These are phyloP conservation scores for Eucalyptus virginea DNA, from an alignment of 345 rosid genomes.

Conservation along the genomic window DNA sequence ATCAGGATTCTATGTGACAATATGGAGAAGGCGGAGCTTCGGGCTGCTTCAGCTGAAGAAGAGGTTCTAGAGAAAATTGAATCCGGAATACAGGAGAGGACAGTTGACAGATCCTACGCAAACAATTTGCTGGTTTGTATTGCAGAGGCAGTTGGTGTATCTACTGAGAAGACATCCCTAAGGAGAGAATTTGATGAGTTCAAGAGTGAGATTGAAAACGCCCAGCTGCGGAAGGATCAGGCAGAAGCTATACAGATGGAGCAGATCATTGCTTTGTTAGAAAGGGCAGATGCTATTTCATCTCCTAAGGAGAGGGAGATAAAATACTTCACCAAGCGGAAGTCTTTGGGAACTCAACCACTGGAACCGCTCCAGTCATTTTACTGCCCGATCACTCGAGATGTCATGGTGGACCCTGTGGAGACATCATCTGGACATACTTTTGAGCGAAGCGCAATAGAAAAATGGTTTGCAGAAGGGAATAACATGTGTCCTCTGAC, in stretches of 20 bases:
- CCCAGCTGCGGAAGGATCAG: conserved; percentile 40
- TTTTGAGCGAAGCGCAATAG: conserved; percentile 57
- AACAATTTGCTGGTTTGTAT: conserved; percentile 39
- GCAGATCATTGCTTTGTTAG: conserved; percentile 62
- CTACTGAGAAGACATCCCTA: conserved; percentile 32
- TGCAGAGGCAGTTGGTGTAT: conserved; percentile 50
- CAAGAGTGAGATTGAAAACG: conserved; percentile 53
- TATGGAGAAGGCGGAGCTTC: conserved; percentile 50
- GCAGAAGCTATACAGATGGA: conserved; percentile 76
- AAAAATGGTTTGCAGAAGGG: conserved; percentile 58
- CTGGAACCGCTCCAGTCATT: conserved; percentile 62
- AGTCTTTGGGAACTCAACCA: conserved; percentile 46
- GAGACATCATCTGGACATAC: conserved; percentile 75
- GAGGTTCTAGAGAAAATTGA: conserved; percentile 53
- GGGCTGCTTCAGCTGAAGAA: conserved; percentile 47
- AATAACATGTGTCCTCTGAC: conserved; percentile 54
- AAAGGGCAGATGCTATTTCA: conserved; percentile 54
- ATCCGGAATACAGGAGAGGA: conserved; percentile 58
- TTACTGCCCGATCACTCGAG: conserved; percentile 57
- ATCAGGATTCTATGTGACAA: conserved; percentile 15
- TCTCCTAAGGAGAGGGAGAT: conserved; percentile 46
- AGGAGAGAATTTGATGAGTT: conserved; percentile 52
- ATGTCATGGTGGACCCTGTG: conserved; percentile 68
- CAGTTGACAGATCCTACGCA: conserved; percentile 46
- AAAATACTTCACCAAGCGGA: conserved; percentile 41